phyloP scores from a whole-genome alignment of 768 basidiomycete genomes.

The Trametes coccinea region DNA sequence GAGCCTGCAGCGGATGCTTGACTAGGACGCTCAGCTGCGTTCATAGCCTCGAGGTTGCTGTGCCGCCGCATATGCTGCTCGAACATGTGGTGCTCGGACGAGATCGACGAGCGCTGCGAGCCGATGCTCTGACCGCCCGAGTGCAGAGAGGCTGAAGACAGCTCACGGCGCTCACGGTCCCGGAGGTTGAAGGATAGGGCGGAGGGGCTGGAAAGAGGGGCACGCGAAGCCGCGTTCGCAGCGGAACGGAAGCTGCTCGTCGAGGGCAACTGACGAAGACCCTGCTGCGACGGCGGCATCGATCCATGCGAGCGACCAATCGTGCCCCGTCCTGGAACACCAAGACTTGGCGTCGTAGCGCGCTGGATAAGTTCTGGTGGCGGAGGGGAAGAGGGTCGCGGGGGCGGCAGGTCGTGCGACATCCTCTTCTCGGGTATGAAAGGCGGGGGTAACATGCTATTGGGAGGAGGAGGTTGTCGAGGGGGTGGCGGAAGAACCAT shows the following conservation, averaged over 20 bases:
- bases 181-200: slow-evolving; percentile 52
- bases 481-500: slow-evolving; percentile 80
- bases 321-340: slow-evolving; percentile 51
- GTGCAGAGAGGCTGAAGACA: slow-evolving; percentile 68
- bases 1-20: slow-evolving; percentile 38
- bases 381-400: slow-evolving; percentile 89
- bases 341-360: slow-evolving; percentile 84
- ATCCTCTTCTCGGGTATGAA: slow-evolving; percentile 73
- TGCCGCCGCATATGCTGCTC: slow-evolving; percentile 41
- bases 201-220: slow-evolving; percentile 44
- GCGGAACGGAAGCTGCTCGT: slow-evolving; percentile 84
- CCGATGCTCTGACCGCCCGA: slow-evolving; percentile 63
- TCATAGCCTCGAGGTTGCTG: slow-evolving; percentile 21
- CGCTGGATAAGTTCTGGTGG: slow-evolving; percentile 91
- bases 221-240: slow-evolving; percentile 57
- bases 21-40: slow-evolving; percentile 25
- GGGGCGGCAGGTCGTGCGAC: slow-evolving; percentile 67
- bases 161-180: slow-evolving; percentile 54
- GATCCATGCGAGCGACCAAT: slow-evolving; percentile 64
- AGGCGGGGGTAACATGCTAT: slow-evolving; percentile 70
- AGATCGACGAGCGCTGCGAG: slow-evolving; percentile 80
- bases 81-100: slow-evolving; percentile 69
- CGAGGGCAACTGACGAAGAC: slow-evolving; percentile 70
- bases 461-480: slow-evolving; percentile 72
- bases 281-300: slow-evolving; percentile 67